Conservation (phyloP, 2,329 filamentous ascomycete species). For the Penicillium fuscoglaucum region DNA sequence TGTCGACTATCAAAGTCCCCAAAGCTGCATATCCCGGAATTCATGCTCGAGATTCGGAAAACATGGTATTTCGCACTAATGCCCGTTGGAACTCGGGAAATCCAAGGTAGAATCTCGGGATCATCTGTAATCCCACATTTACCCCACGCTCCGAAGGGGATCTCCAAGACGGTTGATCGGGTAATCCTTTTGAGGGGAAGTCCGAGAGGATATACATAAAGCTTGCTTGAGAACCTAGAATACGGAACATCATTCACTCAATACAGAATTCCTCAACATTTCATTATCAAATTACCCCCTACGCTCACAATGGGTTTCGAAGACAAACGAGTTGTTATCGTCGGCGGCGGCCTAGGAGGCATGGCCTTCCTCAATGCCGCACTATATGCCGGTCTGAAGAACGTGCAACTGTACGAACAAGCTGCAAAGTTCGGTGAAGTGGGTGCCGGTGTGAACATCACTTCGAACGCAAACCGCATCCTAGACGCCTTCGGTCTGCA, state of each 20-base stretch:
- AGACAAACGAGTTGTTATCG: slow-evolving; percentile 34
- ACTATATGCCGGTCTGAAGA: slow-evolving; percentile 33
- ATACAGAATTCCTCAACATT: not conserved
- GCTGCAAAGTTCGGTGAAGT: slow-evolving; percentile 40
- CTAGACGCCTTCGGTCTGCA: slow-evolving; percentile 35
- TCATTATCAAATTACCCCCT: not conserved
- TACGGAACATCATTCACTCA: not conserved
- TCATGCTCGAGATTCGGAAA: not conserved
- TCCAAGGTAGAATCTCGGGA: slow-evolving; percentile 13
- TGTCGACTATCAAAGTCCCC: not conserved
- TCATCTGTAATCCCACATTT: slow-evolving; percentile 14
- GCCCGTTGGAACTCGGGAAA: slow-evolving; percentile 6
- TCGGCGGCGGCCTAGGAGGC: slow-evolving; percentile 41
- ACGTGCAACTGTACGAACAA: slow-evolving; percentile 41
- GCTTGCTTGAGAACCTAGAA: not conserved
- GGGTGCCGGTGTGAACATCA: slow-evolving; percentile 42
- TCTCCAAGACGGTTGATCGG: slow-evolving; percentile 16
- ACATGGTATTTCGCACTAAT: too few relatives aligned
- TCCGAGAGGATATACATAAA: slow-evolving; percentile 13
- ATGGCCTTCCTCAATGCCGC: slow-evolving; percentile 41
- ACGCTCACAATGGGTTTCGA: slow-evolving; percentile 30
- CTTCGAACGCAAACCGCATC: slow-evolving; percentile 38
- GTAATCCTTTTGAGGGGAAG: slow-evolving; percentile 14
- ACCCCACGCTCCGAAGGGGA: slow-evolving; percentile 23
- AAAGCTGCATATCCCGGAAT: not conserved